Percentiles rank a stretch among this genome's conserved stretches.
Evolutionary conservation across 345 rosid species (phyloP).

Genomic region (Ceriops decandra): DNA sequence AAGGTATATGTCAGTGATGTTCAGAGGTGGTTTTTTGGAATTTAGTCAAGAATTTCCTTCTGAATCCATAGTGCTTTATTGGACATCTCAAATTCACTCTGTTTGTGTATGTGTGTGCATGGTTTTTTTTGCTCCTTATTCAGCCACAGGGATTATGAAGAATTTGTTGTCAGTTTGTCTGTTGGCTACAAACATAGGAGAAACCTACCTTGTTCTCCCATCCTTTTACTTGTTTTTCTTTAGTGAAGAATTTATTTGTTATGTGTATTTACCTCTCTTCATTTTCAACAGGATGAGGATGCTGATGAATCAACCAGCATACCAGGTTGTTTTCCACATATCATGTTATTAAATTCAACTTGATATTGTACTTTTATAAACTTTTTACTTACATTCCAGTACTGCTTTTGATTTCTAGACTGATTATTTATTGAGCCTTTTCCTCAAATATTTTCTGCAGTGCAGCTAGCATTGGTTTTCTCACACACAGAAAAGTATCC

Average conservation of each 20-base stretch:
- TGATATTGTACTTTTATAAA: background rate
- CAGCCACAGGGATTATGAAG: no score
- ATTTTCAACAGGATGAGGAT: conserved; percentile 66
- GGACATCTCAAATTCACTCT: no score
- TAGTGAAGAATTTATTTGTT: conserved; percentile 8
- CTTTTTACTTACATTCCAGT: background rate
- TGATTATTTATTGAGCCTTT: conserved; percentile 13
- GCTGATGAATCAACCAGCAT: conserved; percentile 47
- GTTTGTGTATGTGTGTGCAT: no score
- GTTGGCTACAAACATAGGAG: background rate
- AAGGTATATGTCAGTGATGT: no score
- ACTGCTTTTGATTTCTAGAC: conserved; percentile 6
- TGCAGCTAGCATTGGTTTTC: conserved; percentile 79
- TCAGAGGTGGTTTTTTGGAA: no score
- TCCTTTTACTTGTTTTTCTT: background rate
- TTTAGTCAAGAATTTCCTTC: no score
- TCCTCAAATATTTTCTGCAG: conserved; percentile 48
- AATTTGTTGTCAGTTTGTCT: no score
- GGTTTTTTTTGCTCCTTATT: no score
- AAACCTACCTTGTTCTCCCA: background rate
- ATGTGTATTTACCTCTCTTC: conserved; percentile 9
- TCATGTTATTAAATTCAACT: conserved; percentile 7
- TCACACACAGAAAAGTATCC: conserved; percentile 89
- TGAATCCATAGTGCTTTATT: no score
- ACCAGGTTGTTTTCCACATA: conserved; percentile 50